Conservation (phyloP, 2,329 filamentous ascomycete genomes). For the Ophiostoma sp. region DNA sequence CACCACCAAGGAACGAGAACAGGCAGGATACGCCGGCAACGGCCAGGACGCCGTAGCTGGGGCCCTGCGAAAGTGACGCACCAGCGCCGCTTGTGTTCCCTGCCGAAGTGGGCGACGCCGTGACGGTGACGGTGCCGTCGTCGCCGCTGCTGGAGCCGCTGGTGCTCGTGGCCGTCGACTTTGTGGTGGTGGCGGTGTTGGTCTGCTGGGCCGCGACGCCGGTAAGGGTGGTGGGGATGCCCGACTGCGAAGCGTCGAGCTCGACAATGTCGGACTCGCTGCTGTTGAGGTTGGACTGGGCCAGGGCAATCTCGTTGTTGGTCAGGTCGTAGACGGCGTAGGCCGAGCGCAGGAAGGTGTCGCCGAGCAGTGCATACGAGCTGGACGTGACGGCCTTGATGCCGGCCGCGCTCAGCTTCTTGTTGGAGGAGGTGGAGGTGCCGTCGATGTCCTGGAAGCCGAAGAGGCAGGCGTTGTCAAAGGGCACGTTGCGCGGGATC, state of each 20-base stretch:
- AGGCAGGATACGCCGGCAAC: conserved; percentile 27
- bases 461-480: conserved; percentile 46
- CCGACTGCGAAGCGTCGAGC: conserved; percentile 37
- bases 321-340: conserved; percentile 53
- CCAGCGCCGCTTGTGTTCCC: conserved; percentile 21
- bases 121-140: conserved; percentile 21
- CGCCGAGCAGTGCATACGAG: conserved; percentile 38
- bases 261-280: conserved; percentile 42
- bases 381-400: conserved; percentile 13
- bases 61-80: conserved; percentile 16
- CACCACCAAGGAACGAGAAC: conserved; percentile 30
- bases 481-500: conserved; percentile 34
- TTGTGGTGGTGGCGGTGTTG: conserved; percentile 12
- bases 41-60: conserved; percentile 23
- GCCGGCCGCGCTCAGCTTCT: neutral
- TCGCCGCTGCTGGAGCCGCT: conserved; percentile 16
- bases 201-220: conserved; percentile 40
- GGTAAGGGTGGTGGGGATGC: conserved; percentile 39
- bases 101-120: conserved; percentile 14
- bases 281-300: conserved; percentile 48
- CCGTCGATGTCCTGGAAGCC: conserved; percentile 44
- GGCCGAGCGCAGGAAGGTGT: conserved; percentile 44
- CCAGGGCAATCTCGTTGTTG: conserved; percentile 47
- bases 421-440: neutral
- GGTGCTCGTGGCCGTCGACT: conserved; percentile 3